These are phyloP conservation scores for Phlebiopsis gigantea DNA, from an alignment of 768 basidiomycete species.

Conservation along the genomic window DNA sequence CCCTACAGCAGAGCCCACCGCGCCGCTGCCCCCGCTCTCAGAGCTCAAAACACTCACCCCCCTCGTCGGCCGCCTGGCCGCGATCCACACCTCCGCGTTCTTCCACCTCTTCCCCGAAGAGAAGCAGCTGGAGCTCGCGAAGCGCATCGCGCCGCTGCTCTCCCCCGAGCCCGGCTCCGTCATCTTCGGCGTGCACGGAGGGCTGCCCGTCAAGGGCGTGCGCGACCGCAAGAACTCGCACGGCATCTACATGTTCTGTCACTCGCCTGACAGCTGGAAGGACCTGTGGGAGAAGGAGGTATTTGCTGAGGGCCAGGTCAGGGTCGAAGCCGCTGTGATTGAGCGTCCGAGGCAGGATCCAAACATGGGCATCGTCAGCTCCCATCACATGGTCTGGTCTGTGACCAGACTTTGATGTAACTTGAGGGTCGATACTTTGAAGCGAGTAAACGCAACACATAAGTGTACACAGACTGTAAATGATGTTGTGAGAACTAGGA, in stretches of 20 bases:
- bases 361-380: neutral
- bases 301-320: slow-evolving; percentile 31
- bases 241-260: slow-evolving; percentile 25
- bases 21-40: slow-evolving; percentile 23
- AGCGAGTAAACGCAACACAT: no score
- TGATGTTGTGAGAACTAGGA: no score
- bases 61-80: slow-evolving; percentile 28
- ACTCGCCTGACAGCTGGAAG: slow-evolving; percentile 33
- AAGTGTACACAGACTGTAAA: no score
- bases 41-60: slow-evolving; percentile 32
- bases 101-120: slow-evolving; percentile 43
- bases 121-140: slow-evolving; percentile 37
- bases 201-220: slow-evolving; percentile 28
- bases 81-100: slow-evolving; percentile 30
- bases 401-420: slow-evolving; percentile 17
- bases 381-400: slow-evolving; percentile 17
- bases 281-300: slow-evolving; percentile 33
- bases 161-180: slow-evolving; percentile 38
- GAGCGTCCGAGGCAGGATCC: slow-evolving; percentile 9
- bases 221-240: slow-evolving; percentile 10
- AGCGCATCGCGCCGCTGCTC: slow-evolving; percentile 37
- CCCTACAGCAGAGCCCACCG: neutral
- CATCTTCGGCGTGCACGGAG: slow-evolving; percentile 41
- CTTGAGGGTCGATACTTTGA: no score
- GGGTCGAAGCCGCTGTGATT: slow-evolving; percentile 19